Percentiles rank a stretch among this genome's conserved stretches.
Evolutionary conservation across 306 rosid species (phyloP).

Genomic region (Citrullus amarus): DNA sequence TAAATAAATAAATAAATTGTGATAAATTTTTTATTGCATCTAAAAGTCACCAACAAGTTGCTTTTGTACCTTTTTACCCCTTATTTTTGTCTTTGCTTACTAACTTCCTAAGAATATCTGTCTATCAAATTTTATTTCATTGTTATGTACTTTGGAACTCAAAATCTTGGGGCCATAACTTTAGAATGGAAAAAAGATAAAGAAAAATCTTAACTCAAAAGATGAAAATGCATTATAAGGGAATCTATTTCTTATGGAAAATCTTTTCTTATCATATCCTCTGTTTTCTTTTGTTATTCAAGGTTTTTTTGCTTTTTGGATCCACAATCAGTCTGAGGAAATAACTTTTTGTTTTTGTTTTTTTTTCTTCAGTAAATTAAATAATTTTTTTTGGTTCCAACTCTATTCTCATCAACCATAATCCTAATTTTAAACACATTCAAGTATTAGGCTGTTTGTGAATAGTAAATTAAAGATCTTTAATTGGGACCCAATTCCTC

Average conservation of each 20-base stretch:
- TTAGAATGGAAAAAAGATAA: background rate
- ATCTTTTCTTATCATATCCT: background rate
- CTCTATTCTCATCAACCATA: background rate
- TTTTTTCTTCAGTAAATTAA: background rate
- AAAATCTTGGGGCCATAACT: background rate
- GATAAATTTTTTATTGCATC: background rate
- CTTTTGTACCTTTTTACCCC: constrained; percentile 6
- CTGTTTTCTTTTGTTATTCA: background rate
- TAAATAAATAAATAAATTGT: background rate
- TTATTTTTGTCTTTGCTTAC: background rate
- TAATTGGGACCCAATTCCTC: background rate
- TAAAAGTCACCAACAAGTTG: background rate
- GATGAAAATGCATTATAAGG: background rate
- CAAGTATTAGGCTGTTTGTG: no score
- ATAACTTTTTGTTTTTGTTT: background rate
- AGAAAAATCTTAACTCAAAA: background rate
- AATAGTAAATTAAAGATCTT: no score
- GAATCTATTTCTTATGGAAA: background rate
- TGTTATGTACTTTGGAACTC: background rate
- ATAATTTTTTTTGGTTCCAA: background rate
- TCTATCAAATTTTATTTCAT: background rate
- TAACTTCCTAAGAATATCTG: constrained; percentile 1
- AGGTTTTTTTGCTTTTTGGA: background rate
- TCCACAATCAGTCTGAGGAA: background rate
- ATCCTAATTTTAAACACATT: no score